Base-by-base conservation (phyloP, 2,329 filamentous ascomycete species). In the Talaromyces sp. region DNA sequence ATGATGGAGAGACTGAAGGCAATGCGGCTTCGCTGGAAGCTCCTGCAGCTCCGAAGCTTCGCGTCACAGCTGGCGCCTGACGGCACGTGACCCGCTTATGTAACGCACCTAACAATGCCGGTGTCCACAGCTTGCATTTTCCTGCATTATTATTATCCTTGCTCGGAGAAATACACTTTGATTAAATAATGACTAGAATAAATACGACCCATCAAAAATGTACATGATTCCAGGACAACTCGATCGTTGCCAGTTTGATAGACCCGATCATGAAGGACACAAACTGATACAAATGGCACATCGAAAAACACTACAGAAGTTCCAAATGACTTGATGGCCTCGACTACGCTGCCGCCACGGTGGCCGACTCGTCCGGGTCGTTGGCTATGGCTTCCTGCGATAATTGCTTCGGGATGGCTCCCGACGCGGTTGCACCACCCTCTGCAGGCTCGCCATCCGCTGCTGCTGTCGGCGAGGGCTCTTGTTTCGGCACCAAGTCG, bases 31-130 rank as follows among this genome's bases (percentile, higher is more conserved):
- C 17, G 38, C 54, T 55, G 54, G 59, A 54, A 62, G 60, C 59
- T 58, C 59, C n/a, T 58, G 43, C n/a, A 65, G 63, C 64, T 65
- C 61, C 59, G 58, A 63, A 60, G 67, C 66, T 72, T 69, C 70
- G 71, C 71, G 71, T 73, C 70, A 73, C 70, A 68, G 62, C 64
- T 69, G 70, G 65, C 68, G 71, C 71, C 71, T 73, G 60, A 1
- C 32, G 59, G 69, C 70, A 72, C 70, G 67, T 73, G 70, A 49
- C 51, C 17, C 13, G 31, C n/a, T 53, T 58, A 58, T 55, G 26
- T 53, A 58, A 58, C 4, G 1, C 0, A 19, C 19, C 19, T 17
- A 24, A 46, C 43, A 17, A 46, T 46, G 10, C 19, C 17, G 3
- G 11, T 5, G 19, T 21, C 38, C 43, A 46, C 38, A n/a, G 21